Percentiles rank a stretch among this genome's conserved stretches.
Conservation (phyloP, 495 filamentous ascomycete species). For the Talaromyces ruber region DNA sequence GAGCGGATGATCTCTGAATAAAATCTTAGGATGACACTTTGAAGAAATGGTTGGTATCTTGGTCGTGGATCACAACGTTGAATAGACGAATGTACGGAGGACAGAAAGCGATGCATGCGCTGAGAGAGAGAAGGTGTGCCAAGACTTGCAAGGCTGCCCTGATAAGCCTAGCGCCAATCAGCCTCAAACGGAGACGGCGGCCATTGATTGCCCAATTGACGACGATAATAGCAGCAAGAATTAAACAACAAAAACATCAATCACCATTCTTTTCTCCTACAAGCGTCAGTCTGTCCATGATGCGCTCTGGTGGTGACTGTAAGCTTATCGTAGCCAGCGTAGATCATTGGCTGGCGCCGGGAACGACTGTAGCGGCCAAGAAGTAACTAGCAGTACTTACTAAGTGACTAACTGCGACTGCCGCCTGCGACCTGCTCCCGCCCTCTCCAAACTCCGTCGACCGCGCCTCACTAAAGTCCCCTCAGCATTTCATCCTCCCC, state of each 20-base stretch:
- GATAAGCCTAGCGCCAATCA: conserved; percentile 3
- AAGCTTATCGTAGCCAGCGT: neutral
- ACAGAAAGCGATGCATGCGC: neutral
- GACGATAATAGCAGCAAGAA: neutral
- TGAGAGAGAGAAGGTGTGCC: conserved; percentile 6
- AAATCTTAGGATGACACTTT: conserved; percentile 6
- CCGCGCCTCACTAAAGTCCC: neutral
- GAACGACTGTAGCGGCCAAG: neutral
- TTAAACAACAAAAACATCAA: neutral
- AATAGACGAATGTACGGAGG: too few species aligned
- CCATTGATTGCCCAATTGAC: neutral
- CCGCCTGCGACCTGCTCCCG: neutral
- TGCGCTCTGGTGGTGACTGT: neutral
- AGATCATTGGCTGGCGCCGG: neutral
- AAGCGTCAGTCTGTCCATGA: neutral
- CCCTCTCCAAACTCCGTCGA: neutral
- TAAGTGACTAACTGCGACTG: neutral
- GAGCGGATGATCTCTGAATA: conserved; percentile 5
- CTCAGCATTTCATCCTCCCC: neutral
- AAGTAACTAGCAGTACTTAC: neutral
- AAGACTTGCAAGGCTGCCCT: neutral
- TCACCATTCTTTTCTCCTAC: neutral
- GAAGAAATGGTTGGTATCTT: conserved; percentile 3
- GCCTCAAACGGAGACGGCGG: neutral
- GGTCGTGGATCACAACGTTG: neutral